Evolutionary conservation across 2,329 filamentous ascomycete species (phyloP).

Genomic region (Botryotinia globosa): DNA sequence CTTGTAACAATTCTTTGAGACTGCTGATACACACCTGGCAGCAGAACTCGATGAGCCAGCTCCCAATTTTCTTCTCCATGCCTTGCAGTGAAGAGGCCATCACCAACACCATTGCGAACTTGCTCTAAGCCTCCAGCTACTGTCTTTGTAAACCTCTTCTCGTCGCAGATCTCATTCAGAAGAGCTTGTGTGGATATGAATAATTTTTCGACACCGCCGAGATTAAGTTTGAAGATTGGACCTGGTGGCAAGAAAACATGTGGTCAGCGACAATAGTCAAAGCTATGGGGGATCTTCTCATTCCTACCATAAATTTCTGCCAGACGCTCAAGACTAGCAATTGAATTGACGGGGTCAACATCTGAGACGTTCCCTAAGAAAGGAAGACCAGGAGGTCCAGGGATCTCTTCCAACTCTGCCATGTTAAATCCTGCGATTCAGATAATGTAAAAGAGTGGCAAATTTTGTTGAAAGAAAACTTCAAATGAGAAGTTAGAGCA

Average conservation of each 20-base stretch:
- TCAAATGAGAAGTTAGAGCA: neutral
- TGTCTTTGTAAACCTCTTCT: conserved; percentile 62
- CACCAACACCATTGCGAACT: conserved; percentile 58
- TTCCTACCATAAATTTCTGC: conserved; percentile 61
- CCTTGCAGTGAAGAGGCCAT: conserved; percentile 63
- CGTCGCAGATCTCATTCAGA: conserved; percentile 60
- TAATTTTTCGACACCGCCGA: conserved; percentile 48
- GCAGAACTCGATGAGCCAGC: conserved; percentile 62
- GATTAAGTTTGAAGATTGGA: conserved; percentile 57
- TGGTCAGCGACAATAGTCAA: conserved; percentile 8
- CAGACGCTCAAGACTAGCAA: conserved; percentile 54
- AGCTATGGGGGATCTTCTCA: neutral
- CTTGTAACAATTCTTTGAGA: neutral
- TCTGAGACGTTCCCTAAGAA: conserved; percentile 49
- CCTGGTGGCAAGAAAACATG: conserved; percentile 18
- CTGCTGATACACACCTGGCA: conserved; percentile 44
- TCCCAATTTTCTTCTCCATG: conserved; percentile 60
- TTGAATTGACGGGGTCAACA: conserved; percentile 57
- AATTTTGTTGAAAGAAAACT: neutral
- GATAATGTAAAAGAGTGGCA: neutral
- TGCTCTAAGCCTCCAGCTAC: conserved; percentile 50
- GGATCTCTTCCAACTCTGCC: conserved; percentile 23
- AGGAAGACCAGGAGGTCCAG: conserved; percentile 27
- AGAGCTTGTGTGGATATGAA: conserved; percentile 54
- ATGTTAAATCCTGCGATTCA: conserved; percentile 18